Base-by-base conservation (phyloP, 345 rosid species). In the Corchorus capsularis region DNA sequence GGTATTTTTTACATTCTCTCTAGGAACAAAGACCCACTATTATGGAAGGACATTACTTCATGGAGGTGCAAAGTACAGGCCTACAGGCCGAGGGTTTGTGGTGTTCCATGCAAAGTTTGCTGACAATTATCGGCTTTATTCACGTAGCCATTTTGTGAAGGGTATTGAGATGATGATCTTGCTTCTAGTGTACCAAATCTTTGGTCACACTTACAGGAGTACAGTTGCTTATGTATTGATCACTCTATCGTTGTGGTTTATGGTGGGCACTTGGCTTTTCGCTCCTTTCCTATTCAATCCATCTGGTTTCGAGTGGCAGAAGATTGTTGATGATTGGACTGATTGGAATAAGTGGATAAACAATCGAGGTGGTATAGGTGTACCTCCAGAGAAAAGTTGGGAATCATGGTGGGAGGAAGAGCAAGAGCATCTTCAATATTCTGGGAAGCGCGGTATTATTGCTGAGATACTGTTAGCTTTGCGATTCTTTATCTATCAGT, bases 361-460 rank as follows among this genome's bases (percentile, higher is more conserved):
- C 71, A 96, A 94, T 83, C 79, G 86, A 43, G 99, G 99, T 10
- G 99, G 99, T 66, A 94, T 96, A 27, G 99, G 99, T 80, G 99
- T 96, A 19, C 94, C 94, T 2, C 89, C 99, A 43, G 98, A 91
- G 77, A 96, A 96, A 79, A 94, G 99, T 81, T 96, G 99, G 99
- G 99, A 96, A 79, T 96, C 99, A 1, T 96, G 99, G 99, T 96
- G 99, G 99, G 99, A 96, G 71, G 97, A 96, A 81, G 99, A 96
- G 83, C 97, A 94, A 79, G 98, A 93, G 69, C 99, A 96, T 88
- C 92, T 96, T 60, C 92, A 63, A 34, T 75, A 84, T 83, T 96
- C 99, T 20, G 99, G 99, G 74, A 91, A 85, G 81, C 99, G 99
- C 57, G 99, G 99, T 68, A 85, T 94, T 75, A 46, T 89, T 35